Conservation (phyloP, 768 basidiomycete species). For the Auricularia cornea region DNA sequence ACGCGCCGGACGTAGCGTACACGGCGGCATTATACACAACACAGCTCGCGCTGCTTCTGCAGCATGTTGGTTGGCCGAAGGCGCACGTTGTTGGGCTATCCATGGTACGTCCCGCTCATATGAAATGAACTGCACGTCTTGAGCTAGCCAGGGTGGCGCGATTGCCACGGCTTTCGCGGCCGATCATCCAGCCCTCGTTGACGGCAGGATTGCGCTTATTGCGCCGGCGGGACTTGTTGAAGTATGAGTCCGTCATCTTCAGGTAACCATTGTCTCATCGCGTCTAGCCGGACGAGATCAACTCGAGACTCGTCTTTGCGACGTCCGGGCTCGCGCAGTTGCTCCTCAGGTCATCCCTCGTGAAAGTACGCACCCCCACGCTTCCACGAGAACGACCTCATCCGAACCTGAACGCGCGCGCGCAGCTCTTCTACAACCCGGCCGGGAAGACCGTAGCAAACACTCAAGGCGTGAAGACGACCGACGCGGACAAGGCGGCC, state of each 20-base stretch:
- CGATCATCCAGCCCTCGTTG: constrained; percentile 63
- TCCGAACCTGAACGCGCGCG: too few relatives aligned
- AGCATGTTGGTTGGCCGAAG: constrained; percentile 64
- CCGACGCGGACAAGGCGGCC: neutral
- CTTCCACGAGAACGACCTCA: too few relatives aligned
- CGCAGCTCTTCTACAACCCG: neutral
- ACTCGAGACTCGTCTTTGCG: neutral
- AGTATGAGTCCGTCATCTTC: constrained; percentile 4
- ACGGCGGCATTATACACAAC: constrained; percentile 56
- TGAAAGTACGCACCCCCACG: neutral
- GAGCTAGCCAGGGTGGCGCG: constrained; percentile 50
- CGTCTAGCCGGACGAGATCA: neutral
- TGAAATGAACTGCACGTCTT: neutral
- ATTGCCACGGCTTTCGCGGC: constrained; percentile 64
- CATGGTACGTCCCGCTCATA: constrained; percentile 59
- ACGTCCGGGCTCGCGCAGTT: neutral
- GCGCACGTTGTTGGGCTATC: constrained; percentile 62
- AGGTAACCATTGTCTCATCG: neutral
- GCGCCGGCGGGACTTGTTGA: constrained; percentile 61
- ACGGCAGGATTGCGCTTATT: constrained; percentile 55
- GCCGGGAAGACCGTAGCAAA: neutral
- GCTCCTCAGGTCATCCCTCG: neutral
- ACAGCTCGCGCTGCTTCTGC: constrained; percentile 78
- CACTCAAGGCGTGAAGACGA: neutral
- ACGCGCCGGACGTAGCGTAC: constrained; percentile 65